These are phyloP conservation scores for Stagonosporopsis vannaccii DNA, from an alignment of 2,329 filamentous ascomycete species.

Conservation along the genomic window DNA sequence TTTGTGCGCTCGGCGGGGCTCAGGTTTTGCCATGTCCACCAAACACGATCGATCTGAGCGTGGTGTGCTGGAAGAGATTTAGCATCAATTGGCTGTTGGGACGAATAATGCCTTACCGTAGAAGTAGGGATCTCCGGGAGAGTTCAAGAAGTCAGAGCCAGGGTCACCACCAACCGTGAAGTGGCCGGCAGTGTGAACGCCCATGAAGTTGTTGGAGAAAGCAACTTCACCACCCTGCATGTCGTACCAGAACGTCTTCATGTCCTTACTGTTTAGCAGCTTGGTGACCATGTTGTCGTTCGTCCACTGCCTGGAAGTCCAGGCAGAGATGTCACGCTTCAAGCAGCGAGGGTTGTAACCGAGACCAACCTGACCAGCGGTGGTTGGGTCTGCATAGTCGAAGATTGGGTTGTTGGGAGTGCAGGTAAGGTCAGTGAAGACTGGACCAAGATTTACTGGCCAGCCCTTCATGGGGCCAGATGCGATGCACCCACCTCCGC, in stretches of 20 bases:
- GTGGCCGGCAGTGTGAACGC: constrained; percentile 56
- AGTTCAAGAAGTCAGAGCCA: constrained; percentile 55
- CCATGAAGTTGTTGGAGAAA: constrained; percentile 41
- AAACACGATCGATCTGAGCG: constrained; percentile 56
- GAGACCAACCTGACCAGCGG: constrained; percentile 24
- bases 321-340: constrained; percentile 45
- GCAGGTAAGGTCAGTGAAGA: constrained; percentile 48
- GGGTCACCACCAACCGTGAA: constrained; percentile 54
- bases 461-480: constrained; percentile 60
- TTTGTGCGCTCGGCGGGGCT: constrained; percentile 48
- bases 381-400: constrained; percentile 35
- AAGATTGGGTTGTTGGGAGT: constrained; percentile 34
- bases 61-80: constrained; percentile 35
- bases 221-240: constrained; percentile 47
- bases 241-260: constrained; percentile 49
- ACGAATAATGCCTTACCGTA: not conserved
- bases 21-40: constrained; percentile 60
- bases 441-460: constrained; percentile 57
- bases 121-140: constrained; percentile 38
- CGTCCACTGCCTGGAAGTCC: constrained; percentile 35
- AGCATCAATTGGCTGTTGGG: not conserved
- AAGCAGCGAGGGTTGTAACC: constrained; percentile 47
- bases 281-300: constrained; percentile 38
- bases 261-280: constrained; percentile 35
- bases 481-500: constrained; percentile 62